A percentile compares a stretch with the other conserved stretches of the same genome.
phyloP scores from a whole-genome alignment of 2,329 filamentous ascomycete species.

The Knufia petricola region DNA sequence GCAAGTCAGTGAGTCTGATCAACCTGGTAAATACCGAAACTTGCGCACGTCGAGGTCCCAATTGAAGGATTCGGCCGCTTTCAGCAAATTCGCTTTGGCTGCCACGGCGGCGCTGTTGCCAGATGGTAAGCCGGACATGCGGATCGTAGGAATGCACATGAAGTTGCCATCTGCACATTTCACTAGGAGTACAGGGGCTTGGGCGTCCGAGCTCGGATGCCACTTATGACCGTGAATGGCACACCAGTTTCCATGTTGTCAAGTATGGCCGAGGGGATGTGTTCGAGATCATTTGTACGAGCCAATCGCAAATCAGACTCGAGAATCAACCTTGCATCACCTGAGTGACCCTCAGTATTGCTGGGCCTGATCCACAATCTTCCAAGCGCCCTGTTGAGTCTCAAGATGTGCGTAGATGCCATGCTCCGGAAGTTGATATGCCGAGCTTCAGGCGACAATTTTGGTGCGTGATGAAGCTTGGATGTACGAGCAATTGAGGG shows the following conservation, averaged over 20 bases:
- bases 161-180: constrained; percentile 9
- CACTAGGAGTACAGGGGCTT: constrained; percentile 32
- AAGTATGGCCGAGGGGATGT: constrained; percentile 6
- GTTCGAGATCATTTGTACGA: constrained; percentile 12
- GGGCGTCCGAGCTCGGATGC: constrained; percentile 24
- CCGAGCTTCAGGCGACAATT: constrained; percentile 57
- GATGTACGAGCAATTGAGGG: constrained; percentile 22
- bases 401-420: constrained; percentile 45
- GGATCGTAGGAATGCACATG: constrained; percentile 14
- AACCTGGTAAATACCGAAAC: constrained; percentile 11
- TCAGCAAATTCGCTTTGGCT: constrained; percentile 14
- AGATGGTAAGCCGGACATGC: constrained; percentile 12
- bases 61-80: constrained; percentile 2
- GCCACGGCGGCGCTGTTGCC: constrained; percentile 12
- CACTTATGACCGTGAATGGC: constrained; percentile 30
- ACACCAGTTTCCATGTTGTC: constrained; percentile 23
- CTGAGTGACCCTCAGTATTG: not conserved
- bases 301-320: constrained; percentile 12
- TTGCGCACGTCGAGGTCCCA: constrained; percentile 12
- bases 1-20: not conserved
- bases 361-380: constrained; percentile 15
- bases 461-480: constrained; percentile 52
- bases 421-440: constrained; percentile 53
- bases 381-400: constrained; percentile 25
- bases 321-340: constrained; percentile 13